Conservation (phyloP, 306 rosid species). For the Prunus davidiana region DNA sequence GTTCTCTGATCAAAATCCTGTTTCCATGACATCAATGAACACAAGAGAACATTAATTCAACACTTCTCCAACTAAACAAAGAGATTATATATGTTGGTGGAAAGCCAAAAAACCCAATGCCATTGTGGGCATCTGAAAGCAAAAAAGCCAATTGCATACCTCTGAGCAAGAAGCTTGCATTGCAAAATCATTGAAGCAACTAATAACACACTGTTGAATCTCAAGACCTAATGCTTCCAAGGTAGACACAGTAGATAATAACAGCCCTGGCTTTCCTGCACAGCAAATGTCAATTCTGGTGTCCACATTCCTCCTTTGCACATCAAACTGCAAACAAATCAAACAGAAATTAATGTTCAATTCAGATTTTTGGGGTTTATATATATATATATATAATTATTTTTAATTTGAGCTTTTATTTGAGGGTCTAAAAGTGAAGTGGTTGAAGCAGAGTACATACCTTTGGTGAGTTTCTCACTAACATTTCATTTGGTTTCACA, state of each 20-base stretch:
- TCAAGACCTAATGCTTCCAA: conserved; percentile 89
- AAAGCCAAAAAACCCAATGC: background rate
- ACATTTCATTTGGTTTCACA: conserved; percentile 56
- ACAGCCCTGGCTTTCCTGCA: conserved; percentile 73
- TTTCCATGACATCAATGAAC: conserved; percentile 19
- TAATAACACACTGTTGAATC: conserved; percentile 88
- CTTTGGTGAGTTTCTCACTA: conserved; percentile 78
- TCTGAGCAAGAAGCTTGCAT: conserved; percentile 95
- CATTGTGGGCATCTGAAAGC: background rate
- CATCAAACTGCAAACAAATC: conserved; percentile 58
- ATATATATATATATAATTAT: background rate
- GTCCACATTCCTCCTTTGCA: conserved; percentile 59
- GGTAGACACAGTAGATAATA: conserved; percentile 66
- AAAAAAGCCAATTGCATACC: conserved; percentile 33
- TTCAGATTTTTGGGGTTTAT: background rate
- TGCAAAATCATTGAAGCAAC: conserved; percentile 88
- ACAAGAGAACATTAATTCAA: background rate
- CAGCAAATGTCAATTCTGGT: conserved; percentile 77
- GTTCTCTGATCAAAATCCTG: conserved; percentile 54
- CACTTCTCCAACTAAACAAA: background rate
- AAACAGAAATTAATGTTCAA: background rate
- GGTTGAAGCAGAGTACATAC: conserved; percentile 25
- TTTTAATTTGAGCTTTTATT: background rate
- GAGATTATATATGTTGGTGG: background rate
- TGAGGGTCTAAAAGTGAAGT: background rate